Conservation (phyloP, 2,329 filamentous ascomycete species). For the Diaporthe nobilis region DNA sequence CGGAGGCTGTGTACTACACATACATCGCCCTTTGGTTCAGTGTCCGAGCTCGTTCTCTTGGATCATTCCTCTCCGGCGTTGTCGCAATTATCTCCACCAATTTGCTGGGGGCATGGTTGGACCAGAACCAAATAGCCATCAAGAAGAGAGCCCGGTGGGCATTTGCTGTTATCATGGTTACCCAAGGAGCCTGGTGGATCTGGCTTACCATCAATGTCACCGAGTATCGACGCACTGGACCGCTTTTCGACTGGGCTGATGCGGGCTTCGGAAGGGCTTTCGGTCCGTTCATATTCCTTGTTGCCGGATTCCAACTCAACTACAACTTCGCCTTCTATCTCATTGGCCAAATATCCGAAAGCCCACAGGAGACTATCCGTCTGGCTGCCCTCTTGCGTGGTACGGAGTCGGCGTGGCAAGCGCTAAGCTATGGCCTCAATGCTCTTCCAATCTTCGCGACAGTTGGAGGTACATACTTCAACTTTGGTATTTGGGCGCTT, state of each 20-base stretch:
- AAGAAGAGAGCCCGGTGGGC: conserved; percentile 2
- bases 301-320: conserved; percentile 13
- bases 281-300: conserved; percentile 12
- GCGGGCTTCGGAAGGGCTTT: conserved; percentile 15
- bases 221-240: background rate
- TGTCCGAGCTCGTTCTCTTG: conserved; percentile 3
- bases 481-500: conserved; percentile 18
- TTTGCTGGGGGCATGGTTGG: background rate
- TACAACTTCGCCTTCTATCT: conserved; percentile 21
- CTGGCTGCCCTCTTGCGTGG: conserved; percentile 5
- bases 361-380: conserved; percentile 16
- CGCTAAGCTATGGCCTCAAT: conserved; percentile 7
- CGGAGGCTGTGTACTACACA: conserved; percentile 20
- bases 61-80: background rate
- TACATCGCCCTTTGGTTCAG: conserved; percentile 11
- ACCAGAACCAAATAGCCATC: conserved; percentile 1
- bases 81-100: conserved; percentile 20
- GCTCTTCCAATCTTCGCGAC: background rate
- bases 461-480: conserved; percentile 1
- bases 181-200: conserved; percentile 20
- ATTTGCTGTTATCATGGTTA: conserved; percentile 5
- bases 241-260: conserved; percentile 21
- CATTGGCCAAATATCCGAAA: background rate
- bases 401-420: conserved; percentile 14
- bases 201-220: conserved; percentile 23